A percentile compares a stretch with the other conserved stretches of the same genome.
Evolutionary conservation across 768 basidiomycete genomes (phyloP).

Genomic region (Hebeloma cylindrosporum): DNA sequence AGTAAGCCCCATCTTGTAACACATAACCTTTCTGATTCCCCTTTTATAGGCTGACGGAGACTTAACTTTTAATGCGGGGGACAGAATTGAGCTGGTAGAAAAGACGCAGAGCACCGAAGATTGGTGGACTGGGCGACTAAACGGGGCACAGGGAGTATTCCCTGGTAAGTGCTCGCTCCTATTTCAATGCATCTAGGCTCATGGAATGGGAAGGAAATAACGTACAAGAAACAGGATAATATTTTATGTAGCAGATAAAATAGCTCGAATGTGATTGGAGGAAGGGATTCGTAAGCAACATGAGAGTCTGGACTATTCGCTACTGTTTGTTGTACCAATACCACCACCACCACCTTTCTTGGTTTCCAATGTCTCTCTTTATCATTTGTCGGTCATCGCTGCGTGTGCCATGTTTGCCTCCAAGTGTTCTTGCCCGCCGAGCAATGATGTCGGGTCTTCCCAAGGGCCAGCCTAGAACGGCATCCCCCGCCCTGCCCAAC

Average conservation of each 20-base stretch:
- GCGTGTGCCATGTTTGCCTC: constrained; percentile 31
- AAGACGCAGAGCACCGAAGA: constrained; percentile 82
- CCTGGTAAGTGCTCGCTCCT: constrained; percentile 79
- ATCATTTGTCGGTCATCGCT: constrained; percentile 32
- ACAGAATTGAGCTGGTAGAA: constrained; percentile 88
- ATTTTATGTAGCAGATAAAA: constrained; percentile 12
- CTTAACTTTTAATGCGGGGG: constrained; percentile 84
- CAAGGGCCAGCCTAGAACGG: constrained; percentile 29
- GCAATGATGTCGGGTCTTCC: constrained; percentile 71
- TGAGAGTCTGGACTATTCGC: constrained; percentile 13
- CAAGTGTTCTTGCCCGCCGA: constrained; percentile 44
- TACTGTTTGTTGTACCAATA: neutral
- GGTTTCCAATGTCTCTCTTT: constrained; percentile 27
- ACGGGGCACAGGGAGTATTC: constrained; percentile 85
- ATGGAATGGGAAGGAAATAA: constrained; percentile 52
- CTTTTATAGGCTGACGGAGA: constrained; percentile 83
- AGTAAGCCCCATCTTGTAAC: no score
- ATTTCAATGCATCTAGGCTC: no score
- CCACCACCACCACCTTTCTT: constrained; percentile 11
- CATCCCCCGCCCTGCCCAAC: constrained; percentile 35
- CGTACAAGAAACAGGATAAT: constrained; percentile 50
- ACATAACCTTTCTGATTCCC: no score
- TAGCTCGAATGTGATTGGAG: constrained; percentile 30
- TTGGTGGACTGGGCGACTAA: constrained; percentile 94
- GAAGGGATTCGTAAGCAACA: constrained; percentile 22